These are phyloP conservation scores for Penstemon barbatus DNA, from an alignment of 257 asterid species.

Conservation along the genomic window DNA sequence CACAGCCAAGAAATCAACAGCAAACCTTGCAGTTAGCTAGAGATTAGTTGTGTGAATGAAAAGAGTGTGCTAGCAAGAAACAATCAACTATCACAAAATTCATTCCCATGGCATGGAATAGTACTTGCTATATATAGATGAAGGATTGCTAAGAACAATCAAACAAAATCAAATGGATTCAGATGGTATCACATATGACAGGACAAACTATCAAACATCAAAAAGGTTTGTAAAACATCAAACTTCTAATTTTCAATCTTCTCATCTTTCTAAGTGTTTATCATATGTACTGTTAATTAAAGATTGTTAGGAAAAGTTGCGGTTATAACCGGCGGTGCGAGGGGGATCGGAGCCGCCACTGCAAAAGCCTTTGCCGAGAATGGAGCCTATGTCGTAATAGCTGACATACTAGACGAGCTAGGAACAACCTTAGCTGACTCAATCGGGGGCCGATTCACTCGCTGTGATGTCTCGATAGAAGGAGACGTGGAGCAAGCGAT, in stretches of 20 bases:
- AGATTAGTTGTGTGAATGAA: constrained; percentile 37
- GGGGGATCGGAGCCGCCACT: constrained; percentile 88
- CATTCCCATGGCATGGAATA: not conserved
- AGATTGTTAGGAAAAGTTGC: constrained; percentile 67
- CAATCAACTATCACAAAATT: constrained; percentile 17
- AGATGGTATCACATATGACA: constrained; percentile 11
- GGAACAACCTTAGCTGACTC: constrained; percentile 54
- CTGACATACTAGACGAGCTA: constrained; percentile 59
- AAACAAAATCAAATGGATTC: constrained; percentile 35
- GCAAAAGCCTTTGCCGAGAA: constrained; percentile 53
- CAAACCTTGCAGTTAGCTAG: constrained; percentile 33
- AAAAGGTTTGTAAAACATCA: constrained; percentile 36
- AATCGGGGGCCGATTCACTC: constrained; percentile 49
- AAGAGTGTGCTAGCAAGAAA: constrained; percentile 37
- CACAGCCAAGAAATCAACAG: not conserved
- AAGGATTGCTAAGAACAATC: constrained; percentile 18
- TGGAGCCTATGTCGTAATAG: constrained; percentile 68
- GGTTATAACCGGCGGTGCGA: constrained; percentile 78
- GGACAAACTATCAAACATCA: constrained; percentile 21
- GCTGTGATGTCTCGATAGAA: constrained; percentile 72
- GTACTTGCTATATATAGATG: constrained; percentile 27
- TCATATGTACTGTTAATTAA: not conserved
- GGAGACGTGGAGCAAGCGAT: constrained; percentile 55
- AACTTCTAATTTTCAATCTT: not conserved
- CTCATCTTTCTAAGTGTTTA: not conserved